phyloP scores from a whole-genome alignment of 805 yeast genomes.

The Tetrapisispora arboricola region DNA sequence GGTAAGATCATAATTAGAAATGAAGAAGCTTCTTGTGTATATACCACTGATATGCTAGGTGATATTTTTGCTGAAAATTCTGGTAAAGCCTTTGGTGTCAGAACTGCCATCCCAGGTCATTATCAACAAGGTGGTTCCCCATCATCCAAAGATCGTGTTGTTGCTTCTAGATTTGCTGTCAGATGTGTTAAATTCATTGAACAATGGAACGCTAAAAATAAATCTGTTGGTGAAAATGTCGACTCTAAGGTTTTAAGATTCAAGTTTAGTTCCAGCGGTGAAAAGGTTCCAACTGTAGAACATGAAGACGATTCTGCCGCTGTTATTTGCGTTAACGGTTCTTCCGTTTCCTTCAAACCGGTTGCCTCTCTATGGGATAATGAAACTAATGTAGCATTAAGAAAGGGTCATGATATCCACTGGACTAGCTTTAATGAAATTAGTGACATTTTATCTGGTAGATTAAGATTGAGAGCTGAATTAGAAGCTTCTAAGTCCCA shows the following conservation, averaged over 20 bases:
- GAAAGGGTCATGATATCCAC: constrained; percentile 61
- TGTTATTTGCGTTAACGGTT: constrained; percentile 64
- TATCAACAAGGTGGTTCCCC: constrained; percentile 97
- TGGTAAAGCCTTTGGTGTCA: constrained; percentile 68
- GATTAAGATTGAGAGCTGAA: constrained; percentile 41
- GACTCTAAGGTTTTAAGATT: constrained; percentile 40
- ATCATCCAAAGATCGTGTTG: constrained; percentile 85
- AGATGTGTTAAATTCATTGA: constrained; percentile 86
- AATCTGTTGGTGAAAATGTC: constrained; percentile 26
- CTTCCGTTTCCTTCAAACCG: constrained; percentile 47
- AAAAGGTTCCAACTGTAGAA: constrained; percentile 36
- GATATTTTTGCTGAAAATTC: constrained; percentile 76
- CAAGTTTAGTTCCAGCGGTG: constrained; percentile 38
- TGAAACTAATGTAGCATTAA: constrained; percentile 48
- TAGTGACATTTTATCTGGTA: constrained; percentile 65
- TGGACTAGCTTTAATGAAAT: constrained; percentile 54
- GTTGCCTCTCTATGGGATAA: constrained; percentile 46
- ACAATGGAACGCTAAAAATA: constrained; percentile 36
- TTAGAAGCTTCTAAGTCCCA: constrained; percentile 14
- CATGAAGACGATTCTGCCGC: constrained; percentile 39
- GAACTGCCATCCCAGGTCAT: constrained; percentile 96
- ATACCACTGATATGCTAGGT: constrained; percentile 73
- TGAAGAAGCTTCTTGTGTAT: constrained; percentile 72
- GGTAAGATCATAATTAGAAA: constrained; percentile 82
- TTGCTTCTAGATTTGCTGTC: constrained; percentile 83